A percentile compares a stretch with the other conserved stretches of the same genome.
These are phyloP conservation scores for Metschnikowia shivogae DNA, from an alignment of 805 yeast genomes.

Conservation along the genomic window DNA sequence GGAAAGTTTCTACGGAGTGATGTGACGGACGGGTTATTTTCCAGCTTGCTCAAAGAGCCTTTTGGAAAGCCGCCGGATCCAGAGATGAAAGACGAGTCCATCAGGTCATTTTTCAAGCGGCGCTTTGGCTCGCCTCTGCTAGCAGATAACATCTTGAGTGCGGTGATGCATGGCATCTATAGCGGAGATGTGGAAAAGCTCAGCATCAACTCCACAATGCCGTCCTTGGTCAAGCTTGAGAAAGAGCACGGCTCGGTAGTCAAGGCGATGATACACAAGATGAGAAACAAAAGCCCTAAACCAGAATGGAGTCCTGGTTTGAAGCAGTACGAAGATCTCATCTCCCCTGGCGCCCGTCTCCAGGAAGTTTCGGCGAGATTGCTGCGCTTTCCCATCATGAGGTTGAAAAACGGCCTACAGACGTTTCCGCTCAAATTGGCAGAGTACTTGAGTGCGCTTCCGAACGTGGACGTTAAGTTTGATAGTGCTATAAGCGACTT, in stretches of 20 bases:
- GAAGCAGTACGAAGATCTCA: conserved; percentile 32
- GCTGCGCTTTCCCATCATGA: conserved; percentile 58
- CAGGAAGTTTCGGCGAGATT: conserved; percentile 32
- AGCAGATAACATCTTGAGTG: conserved; percentile 64
- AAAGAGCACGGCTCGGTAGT: conserved; percentile 54
- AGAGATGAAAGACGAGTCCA: conserved; percentile 56
- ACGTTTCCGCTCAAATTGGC: conserved; percentile 45
- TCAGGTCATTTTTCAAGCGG: conserved; percentile 61
- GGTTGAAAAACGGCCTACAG: conserved; percentile 54
- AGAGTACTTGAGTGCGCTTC: conserved; percentile 29
- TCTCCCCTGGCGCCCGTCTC: conserved; percentile 42
- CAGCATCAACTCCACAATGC: conserved; percentile 61
- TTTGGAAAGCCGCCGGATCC: conserved; percentile 28
- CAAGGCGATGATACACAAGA: conserved; percentile 38
- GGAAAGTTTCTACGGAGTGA: conserved; percentile 38
- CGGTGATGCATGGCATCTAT: conserved; percentile 82
- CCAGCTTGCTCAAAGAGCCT: conserved; percentile 50
- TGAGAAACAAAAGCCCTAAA: conserved; percentile 11
- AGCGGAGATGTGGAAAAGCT: conserved; percentile 65
- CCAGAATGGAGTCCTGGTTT: conserved; percentile 19
- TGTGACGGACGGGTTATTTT: conserved; percentile 40
- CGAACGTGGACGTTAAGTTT: conserved; percentile 41
- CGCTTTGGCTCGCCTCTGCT: conserved; percentile 58
- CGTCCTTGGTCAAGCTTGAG: conserved; percentile 55
- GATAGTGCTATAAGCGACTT: conserved; percentile 23